Percentiles rank a stretch among this genome's conserved stretches.
Evolutionary conservation across 2,329 filamentous ascomycete species (phyloP).

Genomic region (Coleophoma crateriformis): DNA sequence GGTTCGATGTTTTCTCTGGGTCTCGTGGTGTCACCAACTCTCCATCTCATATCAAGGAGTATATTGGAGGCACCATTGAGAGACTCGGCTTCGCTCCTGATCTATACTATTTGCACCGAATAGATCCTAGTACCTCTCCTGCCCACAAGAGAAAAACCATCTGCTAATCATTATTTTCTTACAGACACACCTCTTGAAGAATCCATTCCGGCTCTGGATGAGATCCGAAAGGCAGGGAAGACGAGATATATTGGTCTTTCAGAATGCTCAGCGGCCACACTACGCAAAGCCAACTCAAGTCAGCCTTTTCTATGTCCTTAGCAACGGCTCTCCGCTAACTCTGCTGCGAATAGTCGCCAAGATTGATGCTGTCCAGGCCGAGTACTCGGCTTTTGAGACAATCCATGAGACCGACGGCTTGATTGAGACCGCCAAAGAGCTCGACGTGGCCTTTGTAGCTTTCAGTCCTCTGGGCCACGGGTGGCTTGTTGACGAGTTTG

Average conservation of each 20-base stretch:
- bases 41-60: conserved; percentile 29
- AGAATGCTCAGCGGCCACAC: conserved; percentile 36
- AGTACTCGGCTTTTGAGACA: conserved; percentile 38
- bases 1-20: conserved; percentile 16
- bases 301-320: conserved; percentile 40
- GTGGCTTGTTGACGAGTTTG: conserved; percentile 35
- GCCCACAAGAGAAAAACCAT: not conserved
- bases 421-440: conserved; percentile 33
- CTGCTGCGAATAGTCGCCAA: conserved; percentile 31
- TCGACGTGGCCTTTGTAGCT: conserved; percentile 36
- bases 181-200: conserved; percentile 35
- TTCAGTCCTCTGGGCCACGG: conserved; percentile 40
- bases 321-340: conserved; percentile 20
- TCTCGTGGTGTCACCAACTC: conserved; percentile 25
- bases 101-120: conserved; percentile 33
- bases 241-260: conserved; percentile 42
- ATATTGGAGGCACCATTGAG: conserved; percentile 32
- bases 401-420: conserved; percentile 31
- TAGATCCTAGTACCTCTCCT: conserved; percentile 17
- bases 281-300: conserved; percentile 35
- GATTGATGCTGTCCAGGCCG: conserved; percentile 40
- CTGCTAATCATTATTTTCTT: no score
- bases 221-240: conserved; percentile 37
- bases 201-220: conserved; percentile 39
- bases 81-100: conserved; percentile 35